Evolutionary conservation across 208 protist genomes (phyloP).

Genomic region (Wallacemonas sp.): DNA sequence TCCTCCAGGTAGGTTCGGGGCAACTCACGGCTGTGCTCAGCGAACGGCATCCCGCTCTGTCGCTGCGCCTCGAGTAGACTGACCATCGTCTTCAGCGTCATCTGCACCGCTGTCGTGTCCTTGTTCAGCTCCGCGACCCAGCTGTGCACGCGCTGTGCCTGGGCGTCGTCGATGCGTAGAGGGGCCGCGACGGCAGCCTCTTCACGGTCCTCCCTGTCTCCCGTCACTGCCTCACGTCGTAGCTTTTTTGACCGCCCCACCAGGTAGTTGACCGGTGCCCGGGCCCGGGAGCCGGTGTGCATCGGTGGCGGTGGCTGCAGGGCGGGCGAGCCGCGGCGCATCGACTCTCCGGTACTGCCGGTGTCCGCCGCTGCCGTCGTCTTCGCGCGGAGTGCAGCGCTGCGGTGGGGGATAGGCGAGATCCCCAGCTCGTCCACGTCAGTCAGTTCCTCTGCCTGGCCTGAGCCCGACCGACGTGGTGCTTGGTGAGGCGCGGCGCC

Average conservation of each 20-base stretch:
- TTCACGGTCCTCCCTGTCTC: neutral
- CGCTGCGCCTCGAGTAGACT: slow-evolving; percentile 54
- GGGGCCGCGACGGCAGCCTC: neutral
- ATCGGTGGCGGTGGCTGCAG: neutral
- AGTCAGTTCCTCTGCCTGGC: neutral
- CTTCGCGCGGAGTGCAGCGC: neutral
- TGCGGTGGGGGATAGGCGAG: slow-evolving; percentile 28
- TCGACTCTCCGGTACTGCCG: neutral
- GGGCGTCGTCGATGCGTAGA: slow-evolving; percentile 24
- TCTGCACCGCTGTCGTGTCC: slow-evolving; percentile 58
- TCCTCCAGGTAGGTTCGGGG: slow-evolving; percentile 50
- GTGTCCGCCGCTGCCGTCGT: neutral
- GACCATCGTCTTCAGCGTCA: slow-evolving; percentile 59
- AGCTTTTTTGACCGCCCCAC: neutral
- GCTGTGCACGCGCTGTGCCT: slow-evolving; percentile 19
- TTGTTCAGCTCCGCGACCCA: slow-evolving; percentile 49
- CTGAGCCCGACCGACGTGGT: neutral
- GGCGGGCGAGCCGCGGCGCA: neutral
- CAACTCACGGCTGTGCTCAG: slow-evolving; percentile 33
- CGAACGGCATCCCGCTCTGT: slow-evolving; percentile 9
- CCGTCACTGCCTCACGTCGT: neutral
- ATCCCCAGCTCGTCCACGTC: slow-evolving; percentile 21
- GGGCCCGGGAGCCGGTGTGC: neutral
- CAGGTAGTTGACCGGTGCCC: neutral
- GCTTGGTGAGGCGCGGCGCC: neutral